Evolutionary conservation across 164 flowering plant species (phyloP), one percentile per base, ranked within the genome.

Genomic region (Akebia trifoliata): DNA sequence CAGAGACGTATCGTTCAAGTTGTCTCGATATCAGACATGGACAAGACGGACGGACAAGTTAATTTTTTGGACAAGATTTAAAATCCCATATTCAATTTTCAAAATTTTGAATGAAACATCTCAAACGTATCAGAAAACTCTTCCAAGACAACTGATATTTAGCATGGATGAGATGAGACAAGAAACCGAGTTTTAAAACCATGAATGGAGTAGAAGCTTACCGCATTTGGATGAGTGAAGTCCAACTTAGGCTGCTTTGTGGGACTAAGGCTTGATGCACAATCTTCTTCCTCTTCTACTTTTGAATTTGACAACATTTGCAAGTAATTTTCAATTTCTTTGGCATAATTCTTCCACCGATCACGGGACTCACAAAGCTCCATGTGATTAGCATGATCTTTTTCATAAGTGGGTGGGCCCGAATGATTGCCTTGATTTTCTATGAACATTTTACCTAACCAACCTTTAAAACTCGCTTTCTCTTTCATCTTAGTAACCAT

Each of bases 291-390:
- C 30, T 42, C 55, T 12, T 9, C 4, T 8, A 35, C 60, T 10
- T 66, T 68, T 22, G 65, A 69, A 8, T 65, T 72, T 37, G 47
- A 15, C 73, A 83, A 32, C 17, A 73, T 64, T 48, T 78, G 65
- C 29, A 70, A 69, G 50, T 83, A 82, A 10, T 52, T 67, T 8
- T 86, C 86, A 7, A 78, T 69, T 31, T 81, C 84, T 37, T 59
- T 49, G 2, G 46, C 62, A 60, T 35, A 32, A 5, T 26, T 53
- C 22, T 80, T 81, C 94, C 85, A 81, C 15, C 62, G 59, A 38
- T 68, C 61, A 21, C 20, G 57, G 6, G 63, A 20, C n/a, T 29
- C 37, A 0, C 11, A 56, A 21, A 39, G 7, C n/a, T 63, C 21
- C 31, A 32, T 30, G 4, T 24, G 34, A n/a, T 2, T 10, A 17